Evolutionary conservation across 2,329 filamentous ascomycete genomes (phyloP).

Genomic region (Leptosphaerulina australis): DNA sequence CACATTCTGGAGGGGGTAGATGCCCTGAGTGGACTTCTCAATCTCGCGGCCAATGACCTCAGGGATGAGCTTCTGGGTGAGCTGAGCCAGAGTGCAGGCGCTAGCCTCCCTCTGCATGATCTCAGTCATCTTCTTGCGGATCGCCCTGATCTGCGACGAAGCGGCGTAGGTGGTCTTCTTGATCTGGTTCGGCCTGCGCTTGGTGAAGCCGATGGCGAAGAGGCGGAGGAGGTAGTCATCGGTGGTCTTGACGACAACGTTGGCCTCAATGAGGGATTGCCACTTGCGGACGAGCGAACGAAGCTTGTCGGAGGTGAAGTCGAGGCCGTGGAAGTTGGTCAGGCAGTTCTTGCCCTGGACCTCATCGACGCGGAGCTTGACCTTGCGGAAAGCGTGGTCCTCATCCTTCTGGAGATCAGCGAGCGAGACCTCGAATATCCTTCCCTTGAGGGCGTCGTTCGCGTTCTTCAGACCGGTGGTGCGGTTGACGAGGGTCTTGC

Average conservation of each 20-base stretch:
- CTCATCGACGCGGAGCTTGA: slow-evolving; percentile 98
- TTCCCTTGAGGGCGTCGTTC: slow-evolving; percentile 98
- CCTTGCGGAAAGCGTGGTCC: slow-evolving; percentile 99
- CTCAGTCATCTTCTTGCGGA: slow-evolving; percentile 99
- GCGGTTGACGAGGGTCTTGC: slow-evolving; percentile 99
- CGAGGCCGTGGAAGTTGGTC: slow-evolving; percentile 99
- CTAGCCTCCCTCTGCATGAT: slow-evolving; percentile 97
- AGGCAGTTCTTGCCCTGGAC: slow-evolving; percentile 99
- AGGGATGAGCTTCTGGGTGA: slow-evolving; percentile 98
- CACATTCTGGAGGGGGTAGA: slow-evolving; percentile 99
- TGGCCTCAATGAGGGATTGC: slow-evolving; percentile 99
- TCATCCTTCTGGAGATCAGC: slow-evolving; percentile 99
- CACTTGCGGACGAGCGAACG: slow-evolving; percentile 99
- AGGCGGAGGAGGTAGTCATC: slow-evolving; percentile 99
- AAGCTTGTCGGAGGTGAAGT: slow-evolving; percentile 99
- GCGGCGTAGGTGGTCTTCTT: slow-evolving; percentile 99
- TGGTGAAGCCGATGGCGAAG: slow-evolving; percentile 99
- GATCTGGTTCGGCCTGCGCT: slow-evolving; percentile 98
- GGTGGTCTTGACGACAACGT: slow-evolving; percentile 99
- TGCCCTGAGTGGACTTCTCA: slow-evolving; percentile 98
- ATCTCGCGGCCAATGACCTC: slow-evolving; percentile 99
- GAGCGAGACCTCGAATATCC: slow-evolving; percentile 98
- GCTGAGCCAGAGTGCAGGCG: slow-evolving; percentile 92
- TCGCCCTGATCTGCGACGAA: slow-evolving; percentile 95
- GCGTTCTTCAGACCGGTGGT: slow-evolving; percentile 99